phyloP scores from a whole-genome alignment of 2,329 filamentous ascomycete species.

The Apiospora marii region DNA sequence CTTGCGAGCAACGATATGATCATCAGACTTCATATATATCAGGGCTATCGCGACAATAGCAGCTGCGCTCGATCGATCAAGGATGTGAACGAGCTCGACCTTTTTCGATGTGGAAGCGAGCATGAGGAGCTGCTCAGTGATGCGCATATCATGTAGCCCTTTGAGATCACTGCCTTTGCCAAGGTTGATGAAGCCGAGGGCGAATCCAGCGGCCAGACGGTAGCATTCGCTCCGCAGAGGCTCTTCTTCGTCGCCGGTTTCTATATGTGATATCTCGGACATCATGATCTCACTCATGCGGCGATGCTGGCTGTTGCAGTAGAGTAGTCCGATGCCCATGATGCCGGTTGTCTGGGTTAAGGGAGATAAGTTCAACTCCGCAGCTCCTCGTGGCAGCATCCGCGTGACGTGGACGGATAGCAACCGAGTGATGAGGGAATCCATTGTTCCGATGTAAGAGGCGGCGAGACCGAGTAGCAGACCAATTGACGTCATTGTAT shows the following conservation, averaged over 20 bases:
- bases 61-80: conserved; percentile 93
- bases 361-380: conserved; percentile 91
- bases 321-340: conserved; percentile 95
- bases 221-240: conserved; percentile 94
- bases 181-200: conserved; percentile 92
- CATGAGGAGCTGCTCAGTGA: conserved; percentile 86
- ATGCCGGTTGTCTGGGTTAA: conserved; percentile 95
- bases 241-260: conserved; percentile 82
- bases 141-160: conserved; percentile 90
- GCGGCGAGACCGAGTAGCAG: conserved; percentile 91
- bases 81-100: conserved; percentile 88
- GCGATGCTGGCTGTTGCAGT: conserved; percentile 94
- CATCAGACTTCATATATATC: conserved; percentile 97
- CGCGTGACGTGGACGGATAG: conserved; percentile 95
- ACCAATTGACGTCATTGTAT: conserved; percentile 98
- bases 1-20: conserved; percentile 85
- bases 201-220: conserved; percentile 89
- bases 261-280: conserved; percentile 91
- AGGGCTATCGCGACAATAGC: conserved; percentile 89
- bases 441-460: conserved; percentile 96
- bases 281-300: conserved; percentile 99
- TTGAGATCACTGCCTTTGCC: conserved; percentile 88
- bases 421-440: conserved; percentile 89
- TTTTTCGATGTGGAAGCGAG: conserved; percentile 90
- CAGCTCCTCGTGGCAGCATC: conserved; percentile 90